Conservation (phyloP, 495 filamentous ascomycete genomes). For the Aspergillus kassunensis region DNA sequence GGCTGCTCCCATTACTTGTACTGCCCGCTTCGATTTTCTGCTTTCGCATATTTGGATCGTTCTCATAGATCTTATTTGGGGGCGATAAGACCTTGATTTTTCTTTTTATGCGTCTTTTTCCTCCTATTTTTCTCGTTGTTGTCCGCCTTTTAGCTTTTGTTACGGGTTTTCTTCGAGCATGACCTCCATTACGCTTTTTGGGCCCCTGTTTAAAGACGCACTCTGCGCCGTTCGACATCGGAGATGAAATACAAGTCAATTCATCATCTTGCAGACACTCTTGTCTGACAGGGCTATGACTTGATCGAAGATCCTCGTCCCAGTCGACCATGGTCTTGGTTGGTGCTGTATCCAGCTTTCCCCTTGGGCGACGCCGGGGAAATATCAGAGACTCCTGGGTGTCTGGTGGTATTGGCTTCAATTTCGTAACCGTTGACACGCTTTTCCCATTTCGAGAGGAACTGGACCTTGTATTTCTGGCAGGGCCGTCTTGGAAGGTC, state of each 20-base stretch:
- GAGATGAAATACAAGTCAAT: constrained; percentile 18
- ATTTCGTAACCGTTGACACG: neutral
- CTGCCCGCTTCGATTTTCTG: neutral
- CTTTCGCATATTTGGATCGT: neutral
- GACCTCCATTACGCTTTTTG: neutral
- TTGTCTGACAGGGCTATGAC: constrained; percentile 17
- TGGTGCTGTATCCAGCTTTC: constrained; percentile 11
- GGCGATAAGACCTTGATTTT: neutral
- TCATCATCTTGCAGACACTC: neutral
- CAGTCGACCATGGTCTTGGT: constrained; percentile 27
- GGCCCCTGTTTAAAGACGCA: neutral
- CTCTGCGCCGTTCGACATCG: constrained; percentile 8
- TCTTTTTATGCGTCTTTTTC: neutral
- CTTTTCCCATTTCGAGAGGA: neutral
- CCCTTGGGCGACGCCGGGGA: neutral
- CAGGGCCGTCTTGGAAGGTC: neutral
- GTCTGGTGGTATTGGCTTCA: constrained; percentile 1
- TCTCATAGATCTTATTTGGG: neutral
- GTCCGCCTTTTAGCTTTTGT: neutral
- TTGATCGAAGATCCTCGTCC: constrained; percentile 34
- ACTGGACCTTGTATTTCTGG: neutral
- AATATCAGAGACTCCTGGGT: constrained; percentile 20
- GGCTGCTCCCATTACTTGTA: neutral
- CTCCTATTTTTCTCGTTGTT: neutral
- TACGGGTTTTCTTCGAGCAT: constrained; percentile 6